Percentiles rank a stretch among this genome's conserved stretches.
Evolutionary conservation across 2,329 filamentous ascomycete genomes (phyloP).

Genomic region (Metarhizium guizhouense): DNA sequence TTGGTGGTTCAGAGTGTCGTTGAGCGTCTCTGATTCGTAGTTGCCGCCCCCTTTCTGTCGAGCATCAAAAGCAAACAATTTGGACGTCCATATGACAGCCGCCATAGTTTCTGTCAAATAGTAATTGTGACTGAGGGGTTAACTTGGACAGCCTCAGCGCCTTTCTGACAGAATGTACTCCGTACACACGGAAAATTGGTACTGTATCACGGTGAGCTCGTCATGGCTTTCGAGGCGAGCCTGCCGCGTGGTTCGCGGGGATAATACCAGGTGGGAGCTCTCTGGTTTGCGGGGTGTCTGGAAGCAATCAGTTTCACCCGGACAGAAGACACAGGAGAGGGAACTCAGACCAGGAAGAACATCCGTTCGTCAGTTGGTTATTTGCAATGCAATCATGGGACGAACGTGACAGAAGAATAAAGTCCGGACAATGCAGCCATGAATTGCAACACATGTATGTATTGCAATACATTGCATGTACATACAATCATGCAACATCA

Average conservation of each 20-base stretch:
- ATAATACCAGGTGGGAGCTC: background rate
- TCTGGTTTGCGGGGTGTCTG: background rate
- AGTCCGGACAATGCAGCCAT: background rate
- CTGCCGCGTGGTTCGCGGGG: background rate
- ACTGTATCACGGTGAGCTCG: background rate
- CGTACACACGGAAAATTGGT: too few species aligned
- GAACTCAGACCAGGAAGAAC: background rate
- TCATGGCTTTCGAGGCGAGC: background rate
- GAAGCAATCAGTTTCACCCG: background rate
- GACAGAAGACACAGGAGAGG: too few species aligned
- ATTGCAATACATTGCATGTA: background rate
- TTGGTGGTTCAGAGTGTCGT: constrained; percentile 6
- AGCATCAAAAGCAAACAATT: background rate
- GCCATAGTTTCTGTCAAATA: background rate
- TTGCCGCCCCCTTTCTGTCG: background rate
- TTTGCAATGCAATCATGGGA: background rate
- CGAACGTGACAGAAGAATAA: background rate
- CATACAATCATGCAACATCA: too few species aligned
- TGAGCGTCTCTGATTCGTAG: constrained; percentile 5
- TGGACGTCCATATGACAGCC: background rate
- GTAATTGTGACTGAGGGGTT: background rate
- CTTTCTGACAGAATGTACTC: too few species aligned
- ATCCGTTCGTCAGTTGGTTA: background rate
- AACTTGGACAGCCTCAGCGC: too few species aligned
- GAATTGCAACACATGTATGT: background rate